Evolutionary conservation across 768 basidiomycete species (phyloP), one percentile per base, ranked within the genome.

Genomic region (Mrakia hoshinonis): DNA sequence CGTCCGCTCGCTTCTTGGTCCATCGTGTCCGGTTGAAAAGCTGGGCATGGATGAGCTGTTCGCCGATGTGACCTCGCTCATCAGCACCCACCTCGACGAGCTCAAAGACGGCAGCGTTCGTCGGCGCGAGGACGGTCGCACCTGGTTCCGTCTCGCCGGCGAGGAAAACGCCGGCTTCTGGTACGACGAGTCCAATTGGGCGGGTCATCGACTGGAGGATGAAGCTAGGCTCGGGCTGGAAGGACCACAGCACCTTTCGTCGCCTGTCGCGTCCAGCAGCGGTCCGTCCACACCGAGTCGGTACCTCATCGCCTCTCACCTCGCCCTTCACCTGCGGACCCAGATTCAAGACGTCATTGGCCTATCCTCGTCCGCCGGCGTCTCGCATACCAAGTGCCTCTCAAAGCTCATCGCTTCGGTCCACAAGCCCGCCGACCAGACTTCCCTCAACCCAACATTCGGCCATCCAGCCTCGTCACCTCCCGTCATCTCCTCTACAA

Each of bases 31-130:
- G 4, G 74, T 76, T 51, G 76, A 77, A 58, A 75, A 76, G 54
- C 70, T 77, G 0, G 75, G 76, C 4, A 49, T 76, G 75, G 75
- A 77, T 60, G 75, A 75, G 61, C 63, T 77, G 3, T 77, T 77
- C 63, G 60, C 73, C 48, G 76, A 77, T 60, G 73, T 74, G 6
- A 73, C 76, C 4, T 55, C 69, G 7, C 67, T 77, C 61, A 61
- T 76, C 15, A 31, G 43, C 7, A 15, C 43, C 15, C 75, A 76
- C 51, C 62, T 75, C 36, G 22, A 22, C 29, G 61, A 66, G 2
- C n/a, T 55, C 31, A 29, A 49, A 2, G n/a, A 36, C 39, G 1
- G 26, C 9, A 9, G 26, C 51, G 51, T 7, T 26, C 38, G 0
- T 29, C 62, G 12, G 10, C 58, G 48, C 58, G 51, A 48, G 12